phyloP scores from a whole-genome alignment of 805 yeast species.

The Monosporozyma siamensis region DNA sequence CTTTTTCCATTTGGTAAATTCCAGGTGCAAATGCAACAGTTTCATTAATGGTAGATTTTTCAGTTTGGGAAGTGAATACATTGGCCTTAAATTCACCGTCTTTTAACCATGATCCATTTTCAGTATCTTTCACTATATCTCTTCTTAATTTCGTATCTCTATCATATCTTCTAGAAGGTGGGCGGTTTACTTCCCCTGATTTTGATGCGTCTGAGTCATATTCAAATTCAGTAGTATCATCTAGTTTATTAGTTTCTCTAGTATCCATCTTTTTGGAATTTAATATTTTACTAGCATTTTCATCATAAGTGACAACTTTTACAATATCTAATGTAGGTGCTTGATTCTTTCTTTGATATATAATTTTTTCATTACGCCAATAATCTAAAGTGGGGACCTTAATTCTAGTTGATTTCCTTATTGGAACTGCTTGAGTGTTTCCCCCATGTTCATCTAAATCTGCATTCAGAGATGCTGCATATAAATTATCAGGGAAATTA shows the following conservation, averaged over 20 bases:
- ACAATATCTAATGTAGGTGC: slow-evolving; percentile 46
- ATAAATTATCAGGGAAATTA: no score
- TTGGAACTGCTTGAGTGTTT: background rate
- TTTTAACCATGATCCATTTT: slow-evolving; percentile 24
- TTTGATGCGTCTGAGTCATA: slow-evolving; percentile 25
- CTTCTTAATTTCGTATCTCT: background rate
- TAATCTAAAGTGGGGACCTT: slow-evolving; percentile 65
- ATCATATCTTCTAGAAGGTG: background rate
- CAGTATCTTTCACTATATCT: slow-evolving; percentile 13
- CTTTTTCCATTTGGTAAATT: slow-evolving; percentile 38
- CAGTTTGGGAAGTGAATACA: slow-evolving; percentile 17
- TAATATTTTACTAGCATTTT: slow-evolving; percentile 10
- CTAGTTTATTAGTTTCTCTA: background rate
- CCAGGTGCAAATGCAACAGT: slow-evolving; percentile 57
- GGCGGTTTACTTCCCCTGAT: background rate
- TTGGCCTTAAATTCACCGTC: slow-evolving; percentile 16
- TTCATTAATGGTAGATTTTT: slow-evolving; percentile 14
- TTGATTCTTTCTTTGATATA: slow-evolving; percentile 38
- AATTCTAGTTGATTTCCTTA: slow-evolving; percentile 56
- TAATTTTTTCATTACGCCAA: slow-evolving; percentile 76
- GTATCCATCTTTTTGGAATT: background rate
- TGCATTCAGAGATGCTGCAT: background rate
- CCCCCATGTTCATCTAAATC: background rate
- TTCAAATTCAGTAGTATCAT: slow-evolving; percentile 15
- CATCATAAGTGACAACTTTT: slow-evolving; percentile 42